Base-by-base conservation (phyloP, 805 yeast genomes). In the Wickerhamiella nectarea region DNA sequence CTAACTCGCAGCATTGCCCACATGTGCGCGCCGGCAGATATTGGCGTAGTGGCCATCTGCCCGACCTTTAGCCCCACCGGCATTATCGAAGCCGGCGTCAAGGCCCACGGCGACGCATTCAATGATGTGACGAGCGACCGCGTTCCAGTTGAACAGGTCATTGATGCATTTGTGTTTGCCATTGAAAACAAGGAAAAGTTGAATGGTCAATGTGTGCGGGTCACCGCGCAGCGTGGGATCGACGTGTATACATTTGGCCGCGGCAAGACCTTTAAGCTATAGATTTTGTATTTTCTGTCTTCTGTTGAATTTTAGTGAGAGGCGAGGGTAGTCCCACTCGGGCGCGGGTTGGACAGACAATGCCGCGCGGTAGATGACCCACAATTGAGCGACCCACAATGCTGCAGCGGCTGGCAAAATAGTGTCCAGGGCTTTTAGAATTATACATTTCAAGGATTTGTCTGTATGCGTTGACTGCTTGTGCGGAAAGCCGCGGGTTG, bases 41-140 rank as follows among this genome's bases (percentile, higher is more conserved):
- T 40, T 26, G n/a, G 22, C 19, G 15, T 17, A 11, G 29, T 40
- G 6, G 31, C 43, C 17, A 34, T 40, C 22, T 40, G 43, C 38
- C 43, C 43, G 10, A 28, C 43, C 14, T 40, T 34, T 14, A 24
- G 38, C 25, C 43, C 43, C 28, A 40, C 43, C 9, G 43, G 43
- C n/a, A 33, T 40, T n/a, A 35, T 40, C 14, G 34, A 35, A 11
- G 31, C 31, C 22, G 43, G 43, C 8, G 43, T 40, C 26, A 35
- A 34, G 33, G 43, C 33, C 10, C 15, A 4, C 11, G 43, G 43
- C 6, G 43, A 40, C 22, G 14, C 38, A 6, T 40, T 40, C 22
- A 34, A 40, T 11, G 26, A 25, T 34, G 38, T 26, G 9, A 40
- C 43, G 5, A 36, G 20, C 14, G 43, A 40, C 14, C 37, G 43